phyloP scores from a whole-genome alignment of 305 asterid species.

The Salvia sclarea region DNA sequence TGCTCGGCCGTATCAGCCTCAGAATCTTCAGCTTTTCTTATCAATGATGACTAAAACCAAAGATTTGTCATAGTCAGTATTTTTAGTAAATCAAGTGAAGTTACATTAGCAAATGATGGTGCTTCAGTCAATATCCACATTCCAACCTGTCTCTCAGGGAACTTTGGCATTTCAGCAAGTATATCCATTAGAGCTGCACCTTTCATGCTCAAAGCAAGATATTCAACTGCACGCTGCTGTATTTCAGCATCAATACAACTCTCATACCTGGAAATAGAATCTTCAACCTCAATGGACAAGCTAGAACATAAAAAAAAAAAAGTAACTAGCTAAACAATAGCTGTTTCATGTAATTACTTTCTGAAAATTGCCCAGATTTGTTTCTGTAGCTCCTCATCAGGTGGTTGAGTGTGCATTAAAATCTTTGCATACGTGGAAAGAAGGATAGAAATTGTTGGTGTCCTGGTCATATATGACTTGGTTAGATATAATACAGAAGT shows the following conservation, averaged over 20 bases:
- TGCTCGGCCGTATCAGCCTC: conserved; percentile 98
- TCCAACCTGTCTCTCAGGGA: conserved; percentile 95
- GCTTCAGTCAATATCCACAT: conserved; percentile 26
- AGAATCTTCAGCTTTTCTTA: conserved; percentile 82
- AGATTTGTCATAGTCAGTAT: conserved; percentile 28
- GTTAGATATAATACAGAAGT: conserved; percentile 32
- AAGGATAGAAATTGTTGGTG: conserved; percentile 89
- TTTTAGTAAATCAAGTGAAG: neutral
- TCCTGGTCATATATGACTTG: conserved; percentile 53
- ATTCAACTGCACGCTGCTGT: conserved; percentile 98
- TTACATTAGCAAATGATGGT: conserved; percentile 19
- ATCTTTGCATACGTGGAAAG: conserved; percentile 92
- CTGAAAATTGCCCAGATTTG: conserved; percentile 48
- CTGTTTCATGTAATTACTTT: conserved; percentile 38
- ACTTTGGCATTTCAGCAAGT: conserved; percentile 99
- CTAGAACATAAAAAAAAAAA: conserved; percentile 3
- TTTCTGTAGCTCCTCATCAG: conserved; percentile 60
- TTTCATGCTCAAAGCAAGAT: conserved; percentile 89
- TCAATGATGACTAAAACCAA: conserved; percentile 68
- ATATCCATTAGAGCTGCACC: conserved; percentile 91
- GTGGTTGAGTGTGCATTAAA: conserved; percentile 91
- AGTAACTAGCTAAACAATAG: conserved; percentile 3
- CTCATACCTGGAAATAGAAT: conserved; percentile 67
- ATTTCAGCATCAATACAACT: conserved; percentile 96
- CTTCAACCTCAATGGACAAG: conserved; percentile 26